Evolutionary conservation across 2,329 filamentous ascomycete species (phyloP), one percentile per base, ranked within the genome.

Genomic region (Sarocladium kiliense): DNA sequence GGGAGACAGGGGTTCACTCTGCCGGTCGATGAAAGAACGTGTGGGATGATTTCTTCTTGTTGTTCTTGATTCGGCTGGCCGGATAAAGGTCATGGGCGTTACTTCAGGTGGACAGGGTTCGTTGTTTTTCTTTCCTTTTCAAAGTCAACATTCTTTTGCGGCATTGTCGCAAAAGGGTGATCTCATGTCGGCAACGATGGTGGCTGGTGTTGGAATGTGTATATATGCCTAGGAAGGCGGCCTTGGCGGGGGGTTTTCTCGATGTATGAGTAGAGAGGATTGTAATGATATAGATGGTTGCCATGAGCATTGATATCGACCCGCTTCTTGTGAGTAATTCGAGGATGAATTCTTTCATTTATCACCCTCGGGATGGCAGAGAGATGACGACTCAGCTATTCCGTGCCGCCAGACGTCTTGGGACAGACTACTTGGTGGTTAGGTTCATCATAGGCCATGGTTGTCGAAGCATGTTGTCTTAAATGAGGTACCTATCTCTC

Each of bases 221-320:
- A 54, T 41, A 54, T 54, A 54, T 25, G 30, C 9, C 44, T 47
- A 16, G 37, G 16, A 47, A 21, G 37, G 53, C 27, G 26, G 44
- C 16, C 27, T n/a, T n/a, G 18, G 37, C 37, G 7, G n/a, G 37
- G 39, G 19, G n/a, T 11, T 3, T 19, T 10, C 18, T 19, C 12
- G 25, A 18, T 51, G 47, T 51, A 51, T 36, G 37, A 44, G 16
- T 55, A 55, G 39, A 34, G 19, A 32, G n/a, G 16, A 49, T 9
- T 36, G 53, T 47, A 47, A 55, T 55, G 26, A 47, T 26, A n/a
- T 41, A 54, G 41, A 55, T 55, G 53, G 44, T 55, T 47, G 12
- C 18, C 57, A 58, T 64, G 63, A 66, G 58, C 58, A 64, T 62
- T 62, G 60, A 64, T 68, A n/a, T n/a, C n/a, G n/a, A n/a, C n/a